Percentiles rank a stretch among this genome's conserved stretches.
These are phyloP conservation scores for Bipolaris gigantea DNA, from an alignment of 2,329 filamentous ascomycete species.

Conservation along the genomic window DNA sequence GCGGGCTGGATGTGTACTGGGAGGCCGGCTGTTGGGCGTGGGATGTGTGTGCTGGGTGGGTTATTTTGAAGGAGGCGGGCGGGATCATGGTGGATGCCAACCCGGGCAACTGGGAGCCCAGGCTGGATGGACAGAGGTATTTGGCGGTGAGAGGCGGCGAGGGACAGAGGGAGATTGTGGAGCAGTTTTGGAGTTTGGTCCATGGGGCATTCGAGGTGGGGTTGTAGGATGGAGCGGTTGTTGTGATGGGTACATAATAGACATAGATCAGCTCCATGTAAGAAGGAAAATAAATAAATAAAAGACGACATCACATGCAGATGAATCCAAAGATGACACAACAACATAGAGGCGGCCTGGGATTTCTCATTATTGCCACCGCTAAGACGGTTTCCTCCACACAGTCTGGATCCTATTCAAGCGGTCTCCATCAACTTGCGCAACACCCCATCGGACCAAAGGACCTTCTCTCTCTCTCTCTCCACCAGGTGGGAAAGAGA, in stretches of 20 bases:
- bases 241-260: no score
- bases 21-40: conserved; percentile 83
- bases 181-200: conserved; percentile 54
- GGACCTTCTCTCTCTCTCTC: conserved; percentile 1
- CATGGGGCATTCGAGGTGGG: conserved; percentile 51
- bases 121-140: conserved; percentile 61
- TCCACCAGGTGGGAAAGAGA: conserved; percentile 14
- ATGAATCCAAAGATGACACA: conserved; percentile 5
- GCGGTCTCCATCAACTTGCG: conserved; percentile 33
- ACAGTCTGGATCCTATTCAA: conserved; percentile 25
- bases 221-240: conserved; percentile 10
- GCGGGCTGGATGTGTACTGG: conserved; percentile 75
- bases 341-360: conserved; percentile 30
- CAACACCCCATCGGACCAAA: conserved; percentile 20
- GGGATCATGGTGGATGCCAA: conserved; percentile 74
- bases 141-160: conserved; percentile 52
- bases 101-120: conserved; percentile 67
- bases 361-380: conserved; percentile 38
- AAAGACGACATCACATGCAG: conserved; percentile 3
- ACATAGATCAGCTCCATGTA: not conserved
- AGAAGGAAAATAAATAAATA: not conserved
- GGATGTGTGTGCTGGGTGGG: conserved; percentile 84
- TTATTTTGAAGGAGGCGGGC: conserved; percentile 73
- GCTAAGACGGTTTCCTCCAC: conserved; percentile 23
- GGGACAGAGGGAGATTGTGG: conserved; percentile 51